Evolutionary conservation across 2,329 filamentous ascomycete species (phyloP), one percentile per base, ranked within the genome.

Genomic region (Epichloe sibirici): DNA sequence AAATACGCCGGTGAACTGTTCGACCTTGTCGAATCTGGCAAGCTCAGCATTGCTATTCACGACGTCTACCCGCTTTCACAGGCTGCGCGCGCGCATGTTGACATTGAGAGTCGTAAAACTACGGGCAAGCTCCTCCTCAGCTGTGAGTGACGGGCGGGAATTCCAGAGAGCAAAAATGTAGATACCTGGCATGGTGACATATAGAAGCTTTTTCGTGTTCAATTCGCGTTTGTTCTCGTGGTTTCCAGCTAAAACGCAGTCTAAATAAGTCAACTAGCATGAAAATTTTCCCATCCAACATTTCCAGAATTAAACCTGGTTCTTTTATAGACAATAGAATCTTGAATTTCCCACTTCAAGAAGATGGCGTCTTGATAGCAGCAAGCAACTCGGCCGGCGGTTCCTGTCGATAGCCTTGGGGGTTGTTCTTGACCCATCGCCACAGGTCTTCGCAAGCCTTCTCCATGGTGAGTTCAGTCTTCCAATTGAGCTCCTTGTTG

Each of bases 361-460:
- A 52, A 45, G 51, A 55, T 5, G 51, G 45, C 9, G 65, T 62
- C 72, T 84, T 80, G 58, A 83, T 59, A 47, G 73, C 75, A 55
- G 85, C 84, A 49, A 96, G 65, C 62, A 97, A 78, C 70, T 86
- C 82, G 58, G 86, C 78, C 0, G 93, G 91, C n/a, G 91, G 89
- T 59, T 90, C 78, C 73, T 97, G 90, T 59, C 87, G 80, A 74
- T 97, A 97, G 23, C 93, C 93, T 90, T 83, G 25, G 93, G 93
- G 93, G 74, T 97, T 97, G 73, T 96, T 97, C 73, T 86, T 78
- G 15, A 94, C 95, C 93, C 93, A 98, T 65, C 83, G 84, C 93
- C 93, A 98, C 59, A 98, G 77, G 70, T 98, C 90, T 61, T 84
- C 82, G 68, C 93, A 98, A 28, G 91, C 90, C 68, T 95, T 83